Percentiles rank a stretch among this genome's conserved stretches.
These are phyloP conservation scores for Aspergillus carlsbadensis DNA, from an alignment of 495 filamentous ascomycete species.

Conservation along the genomic window DNA sequence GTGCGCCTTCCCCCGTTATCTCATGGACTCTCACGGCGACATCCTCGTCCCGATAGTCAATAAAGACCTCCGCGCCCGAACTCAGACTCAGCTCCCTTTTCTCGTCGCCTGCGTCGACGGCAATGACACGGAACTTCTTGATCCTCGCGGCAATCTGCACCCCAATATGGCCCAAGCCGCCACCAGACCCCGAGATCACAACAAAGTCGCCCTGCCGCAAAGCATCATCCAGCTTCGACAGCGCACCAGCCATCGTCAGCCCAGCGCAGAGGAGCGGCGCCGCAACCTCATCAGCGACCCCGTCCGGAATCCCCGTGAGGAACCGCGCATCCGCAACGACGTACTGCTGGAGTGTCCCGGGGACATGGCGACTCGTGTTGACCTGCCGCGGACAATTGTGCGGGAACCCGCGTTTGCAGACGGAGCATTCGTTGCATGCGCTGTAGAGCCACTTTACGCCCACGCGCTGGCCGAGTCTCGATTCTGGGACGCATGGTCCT, in stretches of 20 bases:
- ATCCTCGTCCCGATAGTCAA: too few species aligned
- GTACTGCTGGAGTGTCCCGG: constrained; percentile 42
- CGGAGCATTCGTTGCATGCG: constrained; percentile 37
- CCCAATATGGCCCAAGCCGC: constrained; percentile 37
- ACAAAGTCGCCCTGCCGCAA: constrained; percentile 30
- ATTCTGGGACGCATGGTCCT: constrained; percentile 19
- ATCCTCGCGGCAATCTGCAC: constrained; percentile 33
- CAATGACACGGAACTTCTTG: constrained; percentile 27
- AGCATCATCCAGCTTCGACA: constrained; percentile 23
- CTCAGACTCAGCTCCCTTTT: constrained; percentile 3
- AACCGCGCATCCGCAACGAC: constrained; percentile 31
- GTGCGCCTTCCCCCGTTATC: too few species aligned
- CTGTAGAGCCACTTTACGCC: constrained; percentile 42
- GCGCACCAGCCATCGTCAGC: constrained; percentile 29
- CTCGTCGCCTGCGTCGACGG: constrained; percentile 30
- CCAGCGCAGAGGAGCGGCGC: constrained; percentile 39
- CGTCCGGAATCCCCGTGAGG: constrained; percentile 28
- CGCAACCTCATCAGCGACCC: constrained; percentile 26
- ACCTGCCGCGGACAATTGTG: constrained; percentile 27
- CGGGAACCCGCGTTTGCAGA: constrained; percentile 25
- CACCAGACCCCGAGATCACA: constrained; percentile 35
- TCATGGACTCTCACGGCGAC: too few species aligned
- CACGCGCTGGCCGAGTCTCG: constrained; percentile 27
- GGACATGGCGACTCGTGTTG: constrained; percentile 34
- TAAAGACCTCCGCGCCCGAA: too few species aligned